A percentile compares a stretch with the other conserved stretches of the same genome.
These are phyloP conservation scores for Aspergillus novoparasiticus DNA, from an alignment of 2,329 filamentous ascomycete genomes.

Conservation along the genomic window DNA sequence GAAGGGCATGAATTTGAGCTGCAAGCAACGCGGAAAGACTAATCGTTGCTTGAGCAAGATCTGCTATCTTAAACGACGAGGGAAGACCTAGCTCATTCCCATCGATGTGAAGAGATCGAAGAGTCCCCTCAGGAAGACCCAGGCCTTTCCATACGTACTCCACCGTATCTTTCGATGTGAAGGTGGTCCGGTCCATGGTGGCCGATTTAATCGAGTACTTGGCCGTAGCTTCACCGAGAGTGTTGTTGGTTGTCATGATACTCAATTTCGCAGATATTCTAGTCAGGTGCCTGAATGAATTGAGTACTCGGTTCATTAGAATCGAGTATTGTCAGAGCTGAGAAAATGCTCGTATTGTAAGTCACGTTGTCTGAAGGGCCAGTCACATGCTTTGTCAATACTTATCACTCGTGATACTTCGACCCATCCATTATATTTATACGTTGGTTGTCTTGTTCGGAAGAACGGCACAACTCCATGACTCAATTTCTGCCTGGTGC, in stretches of 20 bases:
- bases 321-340: background rate
- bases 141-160: slow-evolving; percentile 22
- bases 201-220: background rate
- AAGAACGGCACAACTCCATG: background rate
- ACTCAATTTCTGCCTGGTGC: background rate
- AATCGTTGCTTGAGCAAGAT: slow-evolving; percentile 57
- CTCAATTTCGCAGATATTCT: background rate
- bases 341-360: background rate
- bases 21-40: slow-evolving; percentile 55
- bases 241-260: background rate
- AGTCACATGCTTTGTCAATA: background rate
- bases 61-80: slow-evolving; percentile 58
- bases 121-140: slow-evolving; percentile 17
- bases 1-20: slow-evolving; percentile 47
- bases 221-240: background rate
- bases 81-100: slow-evolving; percentile 30
- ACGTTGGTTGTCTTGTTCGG: background rate
- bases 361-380: background rate
- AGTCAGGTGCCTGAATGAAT: background rate
- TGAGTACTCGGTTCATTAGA: background rate
- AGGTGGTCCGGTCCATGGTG: slow-evolving; percentile 2
- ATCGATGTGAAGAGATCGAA: slow-evolving; percentile 21
- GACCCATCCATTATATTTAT: background rate
- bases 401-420: background rate
- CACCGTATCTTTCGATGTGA: slow-evolving; percentile 13